Base-by-base conservation (phyloP, 2,329 filamentous ascomycete genomes). In the Cladophialophora immunda region DNA sequence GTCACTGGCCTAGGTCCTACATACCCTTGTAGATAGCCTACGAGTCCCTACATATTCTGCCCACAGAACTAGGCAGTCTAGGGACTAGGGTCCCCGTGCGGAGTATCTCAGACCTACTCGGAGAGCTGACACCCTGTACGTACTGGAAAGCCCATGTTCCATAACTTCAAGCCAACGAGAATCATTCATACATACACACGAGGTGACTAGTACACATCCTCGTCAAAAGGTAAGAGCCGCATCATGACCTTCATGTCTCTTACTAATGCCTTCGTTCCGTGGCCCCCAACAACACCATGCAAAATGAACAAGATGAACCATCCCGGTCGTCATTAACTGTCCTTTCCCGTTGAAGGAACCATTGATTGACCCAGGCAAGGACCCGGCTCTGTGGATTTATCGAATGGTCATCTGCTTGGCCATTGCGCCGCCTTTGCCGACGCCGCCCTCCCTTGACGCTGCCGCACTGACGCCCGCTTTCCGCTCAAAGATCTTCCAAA, bases 401-500 rank as follows among this genome's bases (percentile, higher is more conserved):
- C 92, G 90, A 78, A 94, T 94, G 54, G 94, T 97, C 91, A 97
- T 97, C 80, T 94, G 92, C 89, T 97, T 97, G 78, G 89, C 89
- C 86, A 94, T 91, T 76, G 92, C 89, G 64, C 91, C 93, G 83
- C 94, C 94, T 80, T 87, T 87, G 58, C 90, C 90, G 67, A 90
- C 84, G 70, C 89, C 89, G 66, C 89, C 86, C 73, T 87, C 85
- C 68, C 87, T 86, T 62, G 89, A 84, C 34, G 85, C 78, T 57
- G 88, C 87, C 59, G 89, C 87, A 68, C 87, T 83, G 66, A 87
- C 84, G 63, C 93, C 93, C 19, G 94, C 85, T 88, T 97, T 98
- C 88, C 97, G 97, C 87, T 99, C 95, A 77, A 99, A 99, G 74
- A 99, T 87, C 89, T 99, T 99, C 95, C 95, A 99, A 86, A 99